These are phyloP conservation scores for Fusarium odoratissimum DNA, from an alignment of 2,329 filamentous ascomycete genomes.

Conservation along the genomic window DNA sequence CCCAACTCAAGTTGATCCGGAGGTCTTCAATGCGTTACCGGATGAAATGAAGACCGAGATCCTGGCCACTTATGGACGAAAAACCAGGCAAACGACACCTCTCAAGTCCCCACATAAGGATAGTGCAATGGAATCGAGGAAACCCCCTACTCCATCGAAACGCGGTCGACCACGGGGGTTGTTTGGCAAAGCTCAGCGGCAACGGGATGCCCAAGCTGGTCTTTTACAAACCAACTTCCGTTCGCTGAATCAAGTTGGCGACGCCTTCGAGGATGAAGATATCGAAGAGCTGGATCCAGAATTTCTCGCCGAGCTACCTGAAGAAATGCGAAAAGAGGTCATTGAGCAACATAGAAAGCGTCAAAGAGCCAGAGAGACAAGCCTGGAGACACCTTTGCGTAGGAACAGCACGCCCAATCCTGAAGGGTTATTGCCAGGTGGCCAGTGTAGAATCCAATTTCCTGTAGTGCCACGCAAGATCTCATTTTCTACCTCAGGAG, in stretches of 20 bases:
- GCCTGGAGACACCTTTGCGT: conserved; percentile 55
- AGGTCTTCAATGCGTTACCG: conserved; percentile 85
- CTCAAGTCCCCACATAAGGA: conserved; percentile 68
- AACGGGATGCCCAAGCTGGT: conserved; percentile 65
- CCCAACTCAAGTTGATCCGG: conserved; percentile 85
- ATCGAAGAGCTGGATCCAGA: conserved; percentile 70
- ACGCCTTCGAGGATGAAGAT: conserved; percentile 49
- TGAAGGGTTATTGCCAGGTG: conserved; percentile 46
- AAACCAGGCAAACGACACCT: conserved; percentile 51
- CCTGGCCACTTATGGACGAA: conserved; percentile 73
- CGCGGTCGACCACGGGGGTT: conserved; percentile 60
- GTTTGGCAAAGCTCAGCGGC: conserved; percentile 61
- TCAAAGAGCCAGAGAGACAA: conserved; percentile 68
- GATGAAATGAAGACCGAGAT: conserved; percentile 88
- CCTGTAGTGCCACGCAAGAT: conserved; percentile 58
- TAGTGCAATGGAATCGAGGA: conserved; percentile 62
- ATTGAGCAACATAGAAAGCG: conserved; percentile 73
- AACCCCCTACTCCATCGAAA: conserved; percentile 73
- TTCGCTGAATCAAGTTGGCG: conserved; percentile 50
- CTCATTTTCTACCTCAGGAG: conserved; percentile 57
- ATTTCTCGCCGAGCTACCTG: conserved; percentile 85
- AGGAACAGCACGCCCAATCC: conserved; percentile 41
- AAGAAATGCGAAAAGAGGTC: conserved; percentile 82
- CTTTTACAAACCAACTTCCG: conserved; percentile 81
- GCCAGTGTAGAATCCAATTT: conserved; percentile 61